phyloP scores from a whole-genome alignment of 2,329 filamentous ascomycete species.

The Pseudogymnoascus sp. region DNA sequence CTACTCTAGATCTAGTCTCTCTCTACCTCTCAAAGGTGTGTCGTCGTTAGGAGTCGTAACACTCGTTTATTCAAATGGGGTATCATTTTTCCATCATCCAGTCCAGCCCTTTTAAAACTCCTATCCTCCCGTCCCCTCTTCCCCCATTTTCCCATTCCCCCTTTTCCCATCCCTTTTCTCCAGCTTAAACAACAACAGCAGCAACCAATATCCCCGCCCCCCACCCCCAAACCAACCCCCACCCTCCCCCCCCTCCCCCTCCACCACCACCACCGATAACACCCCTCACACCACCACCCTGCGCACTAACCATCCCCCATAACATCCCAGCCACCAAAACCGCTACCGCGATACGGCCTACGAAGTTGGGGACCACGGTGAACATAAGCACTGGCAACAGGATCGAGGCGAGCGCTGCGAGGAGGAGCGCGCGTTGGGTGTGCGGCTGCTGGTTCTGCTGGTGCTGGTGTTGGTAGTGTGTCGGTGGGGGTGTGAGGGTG shows the following conservation, averaged over 20 bases:
- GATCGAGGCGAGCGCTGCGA: slow-evolving; percentile 35
- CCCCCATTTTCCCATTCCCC: no score
- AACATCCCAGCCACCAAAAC: slow-evolving; percentile 39
- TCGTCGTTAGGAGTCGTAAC: neutral
- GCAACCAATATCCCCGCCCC: slow-evolving; percentile 25
- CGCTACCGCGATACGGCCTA: slow-evolving; percentile 50
- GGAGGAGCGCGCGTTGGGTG: slow-evolving; percentile 14
- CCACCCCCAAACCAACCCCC: slow-evolving; percentile 20
- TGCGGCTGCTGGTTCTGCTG: slow-evolving; percentile 23
- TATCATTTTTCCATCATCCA: neutral
- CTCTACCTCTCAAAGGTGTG: neutral
- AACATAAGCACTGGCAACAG: slow-evolving; percentile 53
- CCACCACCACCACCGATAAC: slow-evolving; percentile 17
- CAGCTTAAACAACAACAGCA: slow-evolving; percentile 17
- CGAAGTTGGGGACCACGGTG: slow-evolving; percentile 46
- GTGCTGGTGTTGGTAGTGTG: slow-evolving; percentile 21
- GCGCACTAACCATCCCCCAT: slow-evolving; percentile 29
- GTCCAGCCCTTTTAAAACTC: neutral
- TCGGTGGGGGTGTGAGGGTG: neutral
- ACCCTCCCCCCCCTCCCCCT: slow-evolving; percentile 23
- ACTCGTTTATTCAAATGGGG: neutral
- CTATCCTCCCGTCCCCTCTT: neutral
- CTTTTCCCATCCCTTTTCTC: no score
- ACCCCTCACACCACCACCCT: slow-evolving; percentile 14
- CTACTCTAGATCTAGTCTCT: neutral